phyloP scores from a whole-genome alignment of 1,139 yeast species.

The Blastobotrys arbuscula region DNA sequence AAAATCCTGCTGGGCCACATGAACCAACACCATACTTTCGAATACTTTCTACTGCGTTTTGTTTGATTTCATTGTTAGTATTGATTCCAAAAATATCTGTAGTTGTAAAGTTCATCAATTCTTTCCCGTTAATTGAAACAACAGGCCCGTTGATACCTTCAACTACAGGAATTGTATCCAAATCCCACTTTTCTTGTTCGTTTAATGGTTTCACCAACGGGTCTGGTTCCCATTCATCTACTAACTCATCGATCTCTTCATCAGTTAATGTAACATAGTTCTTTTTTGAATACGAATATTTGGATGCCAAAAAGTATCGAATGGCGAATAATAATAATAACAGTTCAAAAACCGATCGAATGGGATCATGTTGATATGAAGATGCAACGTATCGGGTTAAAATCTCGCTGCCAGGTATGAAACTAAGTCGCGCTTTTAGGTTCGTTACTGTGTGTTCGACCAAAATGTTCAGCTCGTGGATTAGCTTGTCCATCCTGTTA shows the following conservation, averaged over 20 bases:
- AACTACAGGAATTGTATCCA: conserved; percentile 58
- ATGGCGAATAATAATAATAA: conserved; percentile 77
- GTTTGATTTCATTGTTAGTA: conserved; percentile 44
- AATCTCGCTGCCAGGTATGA: conserved; percentile 72
- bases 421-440: conserved; percentile 22
- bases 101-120: conserved; percentile 33
- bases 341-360: conserved; percentile 78
- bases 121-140: conserved; percentile 34
- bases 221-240: conserved; percentile 89
- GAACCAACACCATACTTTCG: conserved; percentile 89
- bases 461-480: conserved; percentile 23
- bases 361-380: conserved; percentile 93
- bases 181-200: conserved; percentile 54
- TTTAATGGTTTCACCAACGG: conserved; percentile 59
- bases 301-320: conserved; percentile 74
- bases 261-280: conserved; percentile 60
- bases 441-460: conserved; percentile 25
- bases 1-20: conserved; percentile 97
- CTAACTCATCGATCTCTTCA: conserved; percentile 73
- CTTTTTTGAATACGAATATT: conserved; percentile 71
- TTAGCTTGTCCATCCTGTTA: conserved; percentile 18
- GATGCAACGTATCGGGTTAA: conserved; percentile 71
- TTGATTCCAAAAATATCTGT: conserved; percentile 56
- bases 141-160: conserved; percentile 54
- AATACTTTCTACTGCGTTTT: conserved; percentile 57